These are phyloP conservation scores for Mortierella sp. DNA, from an alignment of 371 early-diverging fungal genomes.

Conservation along the genomic window DNA sequence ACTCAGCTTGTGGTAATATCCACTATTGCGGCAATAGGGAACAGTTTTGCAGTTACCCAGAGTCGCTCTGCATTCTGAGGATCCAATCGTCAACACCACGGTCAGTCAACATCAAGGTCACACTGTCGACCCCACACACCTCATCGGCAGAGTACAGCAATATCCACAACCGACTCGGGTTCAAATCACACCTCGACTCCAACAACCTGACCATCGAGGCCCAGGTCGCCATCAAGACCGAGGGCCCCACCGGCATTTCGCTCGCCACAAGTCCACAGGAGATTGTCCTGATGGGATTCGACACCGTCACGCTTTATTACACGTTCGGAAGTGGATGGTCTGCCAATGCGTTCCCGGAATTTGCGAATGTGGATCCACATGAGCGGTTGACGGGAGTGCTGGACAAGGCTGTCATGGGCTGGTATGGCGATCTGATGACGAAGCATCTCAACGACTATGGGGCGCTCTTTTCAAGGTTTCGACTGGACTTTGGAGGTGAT, in stretches of 20 bases:
- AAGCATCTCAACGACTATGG: slow-evolving; percentile 42
- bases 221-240: slow-evolving; percentile 44
- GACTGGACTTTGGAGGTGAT: slow-evolving; percentile 20
- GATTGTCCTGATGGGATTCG: slow-evolving; percentile 34
- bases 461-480: slow-evolving; percentile 22
- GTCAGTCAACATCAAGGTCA: slow-evolving; percentile 40
- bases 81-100: slow-evolving; percentile 34
- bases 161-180: slow-evolving; percentile 44
- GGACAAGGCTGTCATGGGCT: slow-evolving; percentile 35
- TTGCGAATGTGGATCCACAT: slow-evolving; percentile 47
- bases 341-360: slow-evolving; percentile 23
- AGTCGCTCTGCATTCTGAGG: slow-evolving; percentile 38
- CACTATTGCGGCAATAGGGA: slow-evolving; percentile 26
- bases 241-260: slow-evolving; percentile 41
- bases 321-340: slow-evolving; percentile 40
- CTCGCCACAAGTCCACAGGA: slow-evolving; percentile 41
- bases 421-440: slow-evolving; percentile 30
- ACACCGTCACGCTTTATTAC: slow-evolving; percentile 39
- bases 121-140: slow-evolving; percentile 19
- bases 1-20: neutral
- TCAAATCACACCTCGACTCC: slow-evolving; percentile 34
- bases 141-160: slow-evolving; percentile 27
- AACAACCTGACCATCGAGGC: slow-evolving; percentile 51
- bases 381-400: slow-evolving; percentile 19
- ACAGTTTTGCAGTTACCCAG: slow-evolving; percentile 52